phyloP scores from a whole-genome alignment of 768 basidiomycete genomes.

The Antrodiella citrinella region DNA sequence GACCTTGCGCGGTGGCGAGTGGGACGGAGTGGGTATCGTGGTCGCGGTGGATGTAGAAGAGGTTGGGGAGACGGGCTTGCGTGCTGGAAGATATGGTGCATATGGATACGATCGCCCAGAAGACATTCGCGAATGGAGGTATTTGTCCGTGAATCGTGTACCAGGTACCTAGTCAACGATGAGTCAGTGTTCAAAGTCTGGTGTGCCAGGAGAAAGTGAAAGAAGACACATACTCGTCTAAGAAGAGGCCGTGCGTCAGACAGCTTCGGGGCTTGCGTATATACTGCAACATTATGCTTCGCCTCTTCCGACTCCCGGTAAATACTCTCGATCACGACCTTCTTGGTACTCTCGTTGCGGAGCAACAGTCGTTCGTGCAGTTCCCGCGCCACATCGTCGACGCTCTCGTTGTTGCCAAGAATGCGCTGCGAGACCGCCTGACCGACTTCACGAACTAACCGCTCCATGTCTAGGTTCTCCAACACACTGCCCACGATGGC shows the following conservation, averaged over 20 bases:
- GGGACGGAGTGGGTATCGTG: constrained; percentile 19
- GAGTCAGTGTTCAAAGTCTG: too few species aligned
- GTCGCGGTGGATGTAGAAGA: constrained; percentile 18
- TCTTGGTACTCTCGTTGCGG: constrained; percentile 94
- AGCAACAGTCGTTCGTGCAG: constrained; percentile 86
- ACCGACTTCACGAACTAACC: constrained; percentile 90
- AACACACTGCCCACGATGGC: constrained; percentile 96
- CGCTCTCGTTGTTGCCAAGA: constrained; percentile 87
- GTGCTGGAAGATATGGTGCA: constrained; percentile 36
- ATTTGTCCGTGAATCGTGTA: constrained; percentile 97
- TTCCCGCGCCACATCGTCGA: constrained; percentile 93
- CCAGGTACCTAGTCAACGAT: constrained; percentile 61
- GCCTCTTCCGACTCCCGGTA: constrained; percentile 89
- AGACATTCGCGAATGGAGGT: constrained; percentile 65
- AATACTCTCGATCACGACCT: constrained; percentile 92
- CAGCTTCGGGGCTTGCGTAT: constrained; percentile 64
- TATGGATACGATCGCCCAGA: constrained; percentile 43
- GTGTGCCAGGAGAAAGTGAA: not conserved
- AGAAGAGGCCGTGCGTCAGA: constrained; percentile 68
- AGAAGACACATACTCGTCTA: constrained; percentile 54
- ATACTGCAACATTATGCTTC: constrained; percentile 82
- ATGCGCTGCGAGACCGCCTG: constrained; percentile 89
- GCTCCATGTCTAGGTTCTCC: constrained; percentile 98
- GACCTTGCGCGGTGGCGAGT: constrained; percentile 81
- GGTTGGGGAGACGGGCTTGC: constrained; percentile 31